Conservation (phyloP, 768 basidiomycete species). For the Boletellus ananas region DNA sequence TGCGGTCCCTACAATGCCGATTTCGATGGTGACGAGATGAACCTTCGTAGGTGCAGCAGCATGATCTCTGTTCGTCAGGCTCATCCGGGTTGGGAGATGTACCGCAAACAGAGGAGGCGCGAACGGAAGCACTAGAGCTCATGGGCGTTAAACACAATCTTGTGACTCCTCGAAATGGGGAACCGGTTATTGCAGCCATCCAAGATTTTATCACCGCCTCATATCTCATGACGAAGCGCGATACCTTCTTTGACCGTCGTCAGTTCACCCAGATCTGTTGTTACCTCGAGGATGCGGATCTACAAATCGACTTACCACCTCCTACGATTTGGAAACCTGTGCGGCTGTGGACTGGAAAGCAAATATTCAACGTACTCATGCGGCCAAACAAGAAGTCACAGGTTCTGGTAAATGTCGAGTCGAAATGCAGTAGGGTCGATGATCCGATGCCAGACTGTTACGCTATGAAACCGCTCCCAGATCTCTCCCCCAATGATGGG, state of each 20-base stretch:
- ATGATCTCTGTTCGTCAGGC: neutral
- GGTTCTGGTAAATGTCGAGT: conserved; percentile 91
- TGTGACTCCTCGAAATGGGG: conserved; percentile 96
- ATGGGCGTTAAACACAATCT: conserved; percentile 98
- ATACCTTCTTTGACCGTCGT: conserved; percentile 88
- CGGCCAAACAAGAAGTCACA: conserved; percentile 81
- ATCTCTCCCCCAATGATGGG: conserved; percentile 95
- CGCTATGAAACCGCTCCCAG: conserved; percentile 61
- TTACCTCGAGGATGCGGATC: conserved; percentile 85
- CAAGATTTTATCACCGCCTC: conserved; percentile 99
- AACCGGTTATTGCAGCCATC: conserved; percentile 98
- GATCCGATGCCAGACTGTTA: conserved; percentile 67
- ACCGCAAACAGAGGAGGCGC: conserved; percentile 97
- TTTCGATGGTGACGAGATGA: conserved; percentile 99
- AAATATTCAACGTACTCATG: conserved; percentile 97
- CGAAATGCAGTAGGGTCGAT: conserved; percentile 88
- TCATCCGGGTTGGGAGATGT: conserved; percentile 58
- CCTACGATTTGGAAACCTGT: conserved; percentile 92
- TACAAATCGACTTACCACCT: conserved; percentile 93
- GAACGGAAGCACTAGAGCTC: conserved; percentile 93
- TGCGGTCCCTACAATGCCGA: conserved; percentile 99
- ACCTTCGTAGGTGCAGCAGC: conserved; percentile 67
- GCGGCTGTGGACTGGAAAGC: conserved; percentile 96
- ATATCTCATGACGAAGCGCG: conserved; percentile 88
- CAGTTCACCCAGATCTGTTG: conserved; percentile 97